Base-by-base conservation (phyloP, 83 land plant species). In the Diphasiastrum complanatum region DNA sequence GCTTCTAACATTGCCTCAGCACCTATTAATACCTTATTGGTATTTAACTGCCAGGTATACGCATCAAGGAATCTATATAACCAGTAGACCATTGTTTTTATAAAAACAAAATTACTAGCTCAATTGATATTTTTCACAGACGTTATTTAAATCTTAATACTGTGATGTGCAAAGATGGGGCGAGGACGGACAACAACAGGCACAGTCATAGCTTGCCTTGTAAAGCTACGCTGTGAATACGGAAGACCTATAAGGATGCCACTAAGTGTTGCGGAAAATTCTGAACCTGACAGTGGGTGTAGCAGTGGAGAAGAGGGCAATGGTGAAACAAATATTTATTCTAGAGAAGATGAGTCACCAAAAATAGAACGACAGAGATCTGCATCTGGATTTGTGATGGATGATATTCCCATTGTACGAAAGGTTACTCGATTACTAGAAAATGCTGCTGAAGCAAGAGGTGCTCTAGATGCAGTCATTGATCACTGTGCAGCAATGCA, bases 401-500 rank as follows among this genome's bases (percentile, higher is more conserved):
- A 48, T 18, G n/a, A n/a, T n/a, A n/a, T n/a, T n/a, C n/a, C n/a
- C n/a, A n/a, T n/a, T n/a, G n/a, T n/a, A n/a, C n/a, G n/a, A 54
- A 25, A 33, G 25, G 5, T 54, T n/a, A 54, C 58, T 25, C 29
- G 58, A 14, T 54, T 30, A 28, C 58, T 54, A 6, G 58, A 54
- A 33, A 28, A 54, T n/a, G 58, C 33, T 4, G 29, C 25, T 11
- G 58, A 18, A 54, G 11, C 33, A 28, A 54, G 58, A 33, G 58
- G 16, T 5, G 33, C 33, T 5, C 33, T 54, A 23, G 58, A 54
- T 28, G 58, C 11, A 5, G 33, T 54, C 29, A 54, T 54, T 25
- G 58, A 54, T 25, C 58, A 25, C 36, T 54, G 58, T 54, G 58
- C 58, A 54, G 58, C 58, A 23, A 18, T 54, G 6, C 58, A 54